These are phyloP conservation scores for Colletotrichum tropicicola DNA, from an alignment of 2,329 filamentous ascomycete species.

Conservation along the genomic window DNA sequence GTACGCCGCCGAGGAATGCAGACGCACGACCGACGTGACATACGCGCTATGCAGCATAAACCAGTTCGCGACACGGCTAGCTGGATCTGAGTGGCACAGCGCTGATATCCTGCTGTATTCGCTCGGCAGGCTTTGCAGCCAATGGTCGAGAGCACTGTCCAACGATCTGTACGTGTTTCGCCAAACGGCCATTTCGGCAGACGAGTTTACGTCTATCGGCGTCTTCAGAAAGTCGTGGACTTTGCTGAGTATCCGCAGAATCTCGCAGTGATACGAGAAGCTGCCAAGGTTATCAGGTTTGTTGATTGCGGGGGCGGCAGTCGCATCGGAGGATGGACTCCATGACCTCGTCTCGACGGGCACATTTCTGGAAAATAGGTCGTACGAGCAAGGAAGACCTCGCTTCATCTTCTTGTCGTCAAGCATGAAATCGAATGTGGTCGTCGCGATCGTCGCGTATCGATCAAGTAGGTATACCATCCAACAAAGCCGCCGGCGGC, in stretches of 20 bases:
- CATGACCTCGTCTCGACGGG: conserved; percentile 51
- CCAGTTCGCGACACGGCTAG: conserved; percentile 55
- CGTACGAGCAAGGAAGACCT: conserved; percentile 52
- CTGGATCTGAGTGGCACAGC: conserved; percentile 54
- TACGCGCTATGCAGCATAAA: conserved; percentile 57
- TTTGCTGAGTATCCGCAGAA: conserved; percentile 51
- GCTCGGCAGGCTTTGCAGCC: conserved; percentile 52
- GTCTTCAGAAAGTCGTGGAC: conserved; percentile 52
- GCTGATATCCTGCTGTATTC: conserved; percentile 56
- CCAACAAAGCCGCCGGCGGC: conserved; percentile 51
- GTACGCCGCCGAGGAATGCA: conserved; percentile 55
- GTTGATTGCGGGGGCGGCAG: conserved; percentile 38
- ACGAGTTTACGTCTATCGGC: conserved; percentile 48
- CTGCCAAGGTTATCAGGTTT: conserved; percentile 53
- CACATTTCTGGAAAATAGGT: conserved; percentile 52
- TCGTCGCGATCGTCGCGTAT: conserved; percentile 52
- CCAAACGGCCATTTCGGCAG: conserved; percentile 49
- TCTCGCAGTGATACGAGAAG: conserved; percentile 55
- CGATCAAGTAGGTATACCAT: conserved; percentile 55
- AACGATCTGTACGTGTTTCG: conserved; percentile 50
- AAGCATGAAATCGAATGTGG: conserved; percentile 51
- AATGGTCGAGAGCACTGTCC: conserved; percentile 48
- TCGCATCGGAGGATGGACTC: conserved; percentile 33
- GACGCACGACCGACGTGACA: conserved; percentile 51
- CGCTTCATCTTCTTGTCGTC: conserved; percentile 49